phyloP scores from a whole-genome alignment of 805 yeast genomes.

The Dipodascus geniculatus region DNA sequence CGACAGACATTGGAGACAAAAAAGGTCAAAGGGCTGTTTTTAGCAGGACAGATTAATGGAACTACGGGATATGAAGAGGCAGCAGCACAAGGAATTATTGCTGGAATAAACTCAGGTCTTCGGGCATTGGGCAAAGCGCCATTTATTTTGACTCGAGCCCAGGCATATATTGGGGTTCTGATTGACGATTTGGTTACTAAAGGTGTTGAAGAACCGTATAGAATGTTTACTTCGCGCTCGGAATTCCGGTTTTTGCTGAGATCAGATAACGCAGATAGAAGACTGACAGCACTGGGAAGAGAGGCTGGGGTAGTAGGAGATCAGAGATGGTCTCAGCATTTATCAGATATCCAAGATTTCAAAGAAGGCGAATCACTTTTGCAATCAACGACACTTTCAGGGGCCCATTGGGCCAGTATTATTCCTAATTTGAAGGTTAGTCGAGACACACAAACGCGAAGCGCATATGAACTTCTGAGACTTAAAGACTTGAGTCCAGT shows the following conservation, averaged over 20 bases:
- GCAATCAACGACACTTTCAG: conserved; percentile 34
- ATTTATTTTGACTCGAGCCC: conserved; percentile 54
- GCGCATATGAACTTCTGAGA: conserved; percentile 64
- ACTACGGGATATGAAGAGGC: conserved; percentile 99
- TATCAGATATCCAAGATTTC: conserved; percentile 33
- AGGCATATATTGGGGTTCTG: conserved; percentile 85
- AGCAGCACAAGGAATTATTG: conserved; percentile 89
- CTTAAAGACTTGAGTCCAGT: conserved; percentile 31
- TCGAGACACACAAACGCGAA: conserved; percentile 33
- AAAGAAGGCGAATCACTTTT: conserved; percentile 36
- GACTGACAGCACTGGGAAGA: conserved; percentile 65
- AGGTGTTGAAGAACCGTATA: conserved; percentile 93
- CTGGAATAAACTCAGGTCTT: conserved; percentile 92
- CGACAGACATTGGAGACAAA: conserved; percentile 72
- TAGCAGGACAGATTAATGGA: conserved; percentile 98
- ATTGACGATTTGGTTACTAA: conserved; percentile 90
- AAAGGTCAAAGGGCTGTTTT: conserved; percentile 57
- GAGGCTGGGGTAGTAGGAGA: conserved; percentile 54
- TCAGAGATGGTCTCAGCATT: conserved; percentile 41
- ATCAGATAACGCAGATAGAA: conserved; percentile 85
- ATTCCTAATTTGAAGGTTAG: conserved; percentile 37
- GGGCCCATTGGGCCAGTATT: conserved; percentile 51
- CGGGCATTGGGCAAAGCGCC: conserved; percentile 28
- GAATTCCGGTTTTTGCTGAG: conserved; percentile 86
- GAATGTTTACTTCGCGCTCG: conserved; percentile 95